Conservation (phyloP, 164 flowering plant genomes). For the Kalanchoe fedtschenkoi region DNA sequence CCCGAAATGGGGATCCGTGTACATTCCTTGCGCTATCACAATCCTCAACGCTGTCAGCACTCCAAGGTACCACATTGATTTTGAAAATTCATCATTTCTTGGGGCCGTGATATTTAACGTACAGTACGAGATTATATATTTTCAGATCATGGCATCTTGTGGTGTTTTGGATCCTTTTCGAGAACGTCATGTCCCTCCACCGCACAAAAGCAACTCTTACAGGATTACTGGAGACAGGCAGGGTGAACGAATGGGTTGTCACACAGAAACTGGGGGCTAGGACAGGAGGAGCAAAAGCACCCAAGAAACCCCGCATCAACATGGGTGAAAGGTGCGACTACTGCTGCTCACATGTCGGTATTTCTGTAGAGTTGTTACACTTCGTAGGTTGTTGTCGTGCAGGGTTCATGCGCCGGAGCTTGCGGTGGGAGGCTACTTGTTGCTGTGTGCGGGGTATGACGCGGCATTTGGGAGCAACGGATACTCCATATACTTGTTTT, state of each 20-base stretch:
- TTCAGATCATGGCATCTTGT: conserved; percentile 75
- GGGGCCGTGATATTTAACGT: not conserved
- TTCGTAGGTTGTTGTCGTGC: conserved; percentile 4
- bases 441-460: conserved; percentile 58
- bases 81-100: not conserved
- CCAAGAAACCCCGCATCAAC: conserved; percentile 35
- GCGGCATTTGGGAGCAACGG: conserved; percentile 45
- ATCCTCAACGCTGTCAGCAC: conserved; percentile 86
- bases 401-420: conserved; percentile 65
- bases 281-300: conserved; percentile 24
- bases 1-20: conserved; percentile 89
- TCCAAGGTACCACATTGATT: conserved; percentile 42
- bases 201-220: conserved; percentile 86
- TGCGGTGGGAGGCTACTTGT: conserved; percentile 42
- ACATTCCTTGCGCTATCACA: conserved; percentile 72
- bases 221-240: conserved; percentile 70
- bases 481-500: conserved; percentile 54
- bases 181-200: conserved; percentile 95
- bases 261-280: conserved; percentile 84
- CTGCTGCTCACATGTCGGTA: too few species aligned
- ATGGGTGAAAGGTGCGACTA: conserved; percentile 65
- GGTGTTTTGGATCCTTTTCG: conserved; percentile 88
- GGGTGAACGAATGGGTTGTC: conserved; percentile 95
- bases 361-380: too few species aligned
- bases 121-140: not conserved